A percentile compares a stretch with the other conserved stretches of the same genome.
phyloP scores from a whole-genome alignment of 768 basidiomycete species.

The Xerocomellus dryophilus region DNA sequence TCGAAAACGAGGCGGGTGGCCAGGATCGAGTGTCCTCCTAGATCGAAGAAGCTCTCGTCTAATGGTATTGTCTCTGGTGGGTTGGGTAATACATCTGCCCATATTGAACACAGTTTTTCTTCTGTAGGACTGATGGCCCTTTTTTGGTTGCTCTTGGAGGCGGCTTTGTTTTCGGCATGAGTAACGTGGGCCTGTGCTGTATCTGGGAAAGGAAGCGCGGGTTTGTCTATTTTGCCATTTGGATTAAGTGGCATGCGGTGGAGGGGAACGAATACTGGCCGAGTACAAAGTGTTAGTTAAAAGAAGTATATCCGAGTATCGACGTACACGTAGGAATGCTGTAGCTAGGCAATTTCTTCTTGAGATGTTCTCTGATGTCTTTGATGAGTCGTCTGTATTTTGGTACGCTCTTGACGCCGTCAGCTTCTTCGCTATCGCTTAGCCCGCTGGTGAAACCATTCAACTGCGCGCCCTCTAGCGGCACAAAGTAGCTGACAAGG shows the following conservation, averaged over 20 bases:
- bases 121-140: constrained; percentile 64
- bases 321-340: constrained; percentile 84
- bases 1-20: constrained; percentile 97
- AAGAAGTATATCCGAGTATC: neutral
- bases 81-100: constrained; percentile 77
- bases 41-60: constrained; percentile 96
- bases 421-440: constrained; percentile 44
- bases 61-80: constrained; percentile 74
- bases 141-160: constrained; percentile 28
- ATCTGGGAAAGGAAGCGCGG: constrained; percentile 96
- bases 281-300: constrained; percentile 1
- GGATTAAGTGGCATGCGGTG: constrained; percentile 96
- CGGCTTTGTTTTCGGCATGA: constrained; percentile 38
- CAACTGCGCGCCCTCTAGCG: constrained; percentile 65
- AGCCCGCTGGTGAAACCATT: constrained; percentile 71
- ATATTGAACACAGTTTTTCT: constrained; percentile 77
- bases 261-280: constrained; percentile 87
- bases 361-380: constrained; percentile 91
- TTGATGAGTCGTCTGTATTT: constrained; percentile 87
- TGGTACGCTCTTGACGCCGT: constrained; percentile 70
- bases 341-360: constrained; percentile 94
- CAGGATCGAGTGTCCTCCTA: constrained; percentile 97
- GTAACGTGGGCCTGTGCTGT: constrained; percentile 62
- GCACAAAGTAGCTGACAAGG: constrained; percentile 95
- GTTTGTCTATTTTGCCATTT: constrained; percentile 99